phyloP scores from a whole-genome alignment of 129 eudicot species.

The Tagetes erecta region DNA sequence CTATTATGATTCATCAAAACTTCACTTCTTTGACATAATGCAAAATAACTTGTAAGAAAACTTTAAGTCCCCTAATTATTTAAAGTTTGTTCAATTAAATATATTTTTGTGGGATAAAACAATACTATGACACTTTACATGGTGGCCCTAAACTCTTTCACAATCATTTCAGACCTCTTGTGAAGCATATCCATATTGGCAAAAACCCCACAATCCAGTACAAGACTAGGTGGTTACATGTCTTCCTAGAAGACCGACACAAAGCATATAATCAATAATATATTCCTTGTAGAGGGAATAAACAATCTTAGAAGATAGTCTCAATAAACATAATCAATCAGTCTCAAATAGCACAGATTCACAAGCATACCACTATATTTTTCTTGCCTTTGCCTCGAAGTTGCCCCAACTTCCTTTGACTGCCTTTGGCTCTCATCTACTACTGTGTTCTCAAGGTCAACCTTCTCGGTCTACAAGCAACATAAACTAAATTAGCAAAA shows the following conservation, averaged over 20 bases:
- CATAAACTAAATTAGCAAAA: constrained; percentile 19
- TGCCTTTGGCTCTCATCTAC: constrained; percentile 96
- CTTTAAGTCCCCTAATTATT: background rate
- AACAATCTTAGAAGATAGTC: background rate
- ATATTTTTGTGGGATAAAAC: background rate
- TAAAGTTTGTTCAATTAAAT: background rate
- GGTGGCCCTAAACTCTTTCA: background rate
- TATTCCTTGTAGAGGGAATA: constrained; percentile 5
- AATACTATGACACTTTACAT: background rate
- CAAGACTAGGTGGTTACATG: background rate
- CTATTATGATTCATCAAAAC: background rate
- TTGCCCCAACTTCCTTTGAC: constrained; percentile 58
- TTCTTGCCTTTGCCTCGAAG: constrained; percentile 60
- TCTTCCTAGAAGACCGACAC: background rate
- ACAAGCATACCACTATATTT: constrained; percentile 69
- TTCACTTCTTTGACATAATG: background rate
- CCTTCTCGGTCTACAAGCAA: constrained; percentile 90
- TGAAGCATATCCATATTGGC: background rate
- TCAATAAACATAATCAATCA: background rate
- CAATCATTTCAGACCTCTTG: background rate
- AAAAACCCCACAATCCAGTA: background rate
- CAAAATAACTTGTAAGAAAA: background rate
- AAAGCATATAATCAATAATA: background rate
- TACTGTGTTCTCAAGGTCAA: constrained; percentile 97
- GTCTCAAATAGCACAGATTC: background rate